Conservation (phyloP, 441 rosid species). For the Erysimum cheiri region DNA sequence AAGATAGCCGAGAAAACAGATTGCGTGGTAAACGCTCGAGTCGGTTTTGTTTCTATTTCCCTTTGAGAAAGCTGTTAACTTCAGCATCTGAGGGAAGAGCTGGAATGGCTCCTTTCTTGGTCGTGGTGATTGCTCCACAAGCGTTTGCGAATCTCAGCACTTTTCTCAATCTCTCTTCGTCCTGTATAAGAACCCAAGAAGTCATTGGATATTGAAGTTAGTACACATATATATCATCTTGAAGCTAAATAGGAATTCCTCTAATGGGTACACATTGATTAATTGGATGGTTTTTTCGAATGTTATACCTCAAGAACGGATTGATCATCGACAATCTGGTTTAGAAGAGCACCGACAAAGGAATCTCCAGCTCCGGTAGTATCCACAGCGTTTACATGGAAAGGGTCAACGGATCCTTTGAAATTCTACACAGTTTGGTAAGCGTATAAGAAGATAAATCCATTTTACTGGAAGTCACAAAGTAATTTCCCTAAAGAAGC, state of each 20-base stretch:
- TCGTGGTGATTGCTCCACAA: constrained; percentile 97
- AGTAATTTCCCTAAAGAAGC: constrained; percentile 29
- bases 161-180: constrained; percentile 77
- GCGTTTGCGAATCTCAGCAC: constrained; percentile 81
- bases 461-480: constrained; percentile 1
- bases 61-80: constrained; percentile 55
- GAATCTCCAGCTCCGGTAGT: constrained; percentile 99
- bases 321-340: constrained; percentile 77
- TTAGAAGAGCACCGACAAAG: constrained; percentile 81
- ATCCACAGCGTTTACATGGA: constrained; percentile 83
- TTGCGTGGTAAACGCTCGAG: constrained; percentile 1
- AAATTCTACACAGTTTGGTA: constrained; percentile 55
- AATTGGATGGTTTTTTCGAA: constrained; percentile 5
- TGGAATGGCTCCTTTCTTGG: constrained; percentile 96
- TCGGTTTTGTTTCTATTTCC: constrained; percentile 51
- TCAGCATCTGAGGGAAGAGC: constrained; percentile 80
- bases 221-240: background rate
- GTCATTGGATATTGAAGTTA: background rate
- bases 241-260: background rate
- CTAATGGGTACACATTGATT: background rate
- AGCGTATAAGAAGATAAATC: constrained; percentile 10
- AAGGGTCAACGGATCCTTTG: constrained; percentile 79
- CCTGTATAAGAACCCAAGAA: constrained; percentile 45
- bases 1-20: constrained; percentile 16
- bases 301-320: constrained; percentile 68